Evolutionary conservation across 2,329 filamentous ascomycete genomes (phyloP).

Genomic region (Fusarium subtropicale): DNA sequence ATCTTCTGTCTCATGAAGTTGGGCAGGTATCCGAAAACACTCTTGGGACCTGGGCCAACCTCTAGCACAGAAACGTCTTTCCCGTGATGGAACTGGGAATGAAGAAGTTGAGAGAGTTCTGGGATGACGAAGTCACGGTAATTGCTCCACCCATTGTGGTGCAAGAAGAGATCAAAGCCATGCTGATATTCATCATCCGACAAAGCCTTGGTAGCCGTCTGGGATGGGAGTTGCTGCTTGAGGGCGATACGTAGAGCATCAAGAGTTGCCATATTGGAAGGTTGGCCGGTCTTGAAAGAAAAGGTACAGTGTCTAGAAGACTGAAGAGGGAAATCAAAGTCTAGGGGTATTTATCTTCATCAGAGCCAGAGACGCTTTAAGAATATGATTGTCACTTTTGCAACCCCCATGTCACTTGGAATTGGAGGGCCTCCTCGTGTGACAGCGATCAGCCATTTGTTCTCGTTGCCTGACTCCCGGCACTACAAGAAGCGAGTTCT

Average conservation of each 20-base stretch:
- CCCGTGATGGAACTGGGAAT: conserved; percentile 56
- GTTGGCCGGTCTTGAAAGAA: background rate
- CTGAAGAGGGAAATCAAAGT: background rate
- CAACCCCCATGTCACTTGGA: background rate
- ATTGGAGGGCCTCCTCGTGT: background rate
- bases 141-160: conserved; percentile 50
- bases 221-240: conserved; percentile 46
- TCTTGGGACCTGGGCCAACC: conserved; percentile 69
- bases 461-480: background rate
- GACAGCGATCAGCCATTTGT: background rate
- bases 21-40: conserved; percentile 64
- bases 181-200: conserved; percentile 61
- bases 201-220: conserved; percentile 50
- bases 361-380: too few species aligned
- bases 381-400: background rate
- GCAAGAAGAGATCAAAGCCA: conserved; percentile 59
- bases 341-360: background rate
- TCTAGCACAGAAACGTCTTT: conserved; percentile 65
- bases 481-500: too few species aligned
- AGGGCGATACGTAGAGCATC: conserved; percentile 57
- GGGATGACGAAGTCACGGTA: conserved; percentile 66
- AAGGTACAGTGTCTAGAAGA: background rate
- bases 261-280: conserved; percentile 50
- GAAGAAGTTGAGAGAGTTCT: conserved; percentile 58
- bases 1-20: conserved; percentile 56